Evolutionary conservation across 345 rosid species (phyloP).

Genomic region (Microthlaspi erraticum): DNA sequence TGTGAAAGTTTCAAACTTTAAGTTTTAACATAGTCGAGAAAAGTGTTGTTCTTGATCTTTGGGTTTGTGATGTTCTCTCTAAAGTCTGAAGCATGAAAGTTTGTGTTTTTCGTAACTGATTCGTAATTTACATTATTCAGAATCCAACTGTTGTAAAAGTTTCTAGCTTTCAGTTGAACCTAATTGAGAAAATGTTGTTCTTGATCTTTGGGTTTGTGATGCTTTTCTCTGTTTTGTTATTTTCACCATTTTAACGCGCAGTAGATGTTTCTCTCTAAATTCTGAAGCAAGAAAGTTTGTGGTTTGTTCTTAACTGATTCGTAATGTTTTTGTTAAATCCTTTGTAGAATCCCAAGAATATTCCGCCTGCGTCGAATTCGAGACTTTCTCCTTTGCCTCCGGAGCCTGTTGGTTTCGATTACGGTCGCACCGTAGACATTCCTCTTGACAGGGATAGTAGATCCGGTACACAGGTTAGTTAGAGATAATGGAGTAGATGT

Average conservation of each 20-base stretch:
- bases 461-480: conserved; percentile 48
- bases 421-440: conserved; percentile 81
- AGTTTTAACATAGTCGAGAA: too few relatives aligned
- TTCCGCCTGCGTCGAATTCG: conserved; percentile 72
- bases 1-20: conserved; percentile 22
- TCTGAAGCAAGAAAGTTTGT: neutral
- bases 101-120: neutral
- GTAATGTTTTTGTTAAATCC: conserved; percentile 16
- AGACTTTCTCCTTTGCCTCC: conserved; percentile 98
- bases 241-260: neutral
- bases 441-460: conserved; percentile 81
- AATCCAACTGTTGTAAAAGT: neutral
- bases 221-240: neutral
- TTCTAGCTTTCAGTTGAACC: neutral
- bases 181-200: neutral
- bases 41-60: neutral
- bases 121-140: conserved; percentile 25
- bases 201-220: conserved; percentile 3
- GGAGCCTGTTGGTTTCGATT: conserved; percentile 79
- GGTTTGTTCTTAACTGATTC: neutral
- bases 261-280: neutral
- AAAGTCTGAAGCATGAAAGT: neutral
- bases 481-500: conserved; percentile 4
- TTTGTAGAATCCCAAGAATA: conserved; percentile 56
- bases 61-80: conserved; percentile 2